A percentile compares a stretch with the other conserved stretches of the same genome.
Conservation (phyloP, 768 basidiomycete genomes). For the Baorangia bicolor region DNA sequence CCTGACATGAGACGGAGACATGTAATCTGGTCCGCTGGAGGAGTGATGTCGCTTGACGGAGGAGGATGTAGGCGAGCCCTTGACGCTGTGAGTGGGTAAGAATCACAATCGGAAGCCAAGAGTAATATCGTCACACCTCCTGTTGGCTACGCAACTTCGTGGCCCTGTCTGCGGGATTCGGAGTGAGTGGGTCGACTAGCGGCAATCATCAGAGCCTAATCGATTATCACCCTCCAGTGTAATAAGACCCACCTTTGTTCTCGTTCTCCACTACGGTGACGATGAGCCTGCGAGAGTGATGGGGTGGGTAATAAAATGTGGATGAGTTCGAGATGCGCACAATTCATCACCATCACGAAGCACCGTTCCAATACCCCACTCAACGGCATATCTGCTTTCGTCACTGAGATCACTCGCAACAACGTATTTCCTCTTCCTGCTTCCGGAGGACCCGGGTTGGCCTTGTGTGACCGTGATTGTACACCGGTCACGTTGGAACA, state of each 20-base stretch:
- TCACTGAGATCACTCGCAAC: constrained; percentile 95
- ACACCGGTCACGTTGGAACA: constrained; percentile 90
- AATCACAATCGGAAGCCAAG: constrained; percentile 4
- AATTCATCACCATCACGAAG: constrained; percentile 92
- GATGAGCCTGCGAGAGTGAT: constrained; percentile 51
- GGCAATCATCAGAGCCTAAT: constrained; percentile 4
- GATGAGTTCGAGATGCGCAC: constrained; percentile 33
- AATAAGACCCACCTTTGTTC: constrained; percentile 59
- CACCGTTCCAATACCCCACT: constrained; percentile 98
- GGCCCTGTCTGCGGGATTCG: constrained; percentile 71
- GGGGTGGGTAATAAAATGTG: background rate
- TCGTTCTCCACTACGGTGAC: constrained; percentile 94
- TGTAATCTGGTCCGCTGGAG: constrained; percentile 89
- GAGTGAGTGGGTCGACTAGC: constrained; percentile 65
- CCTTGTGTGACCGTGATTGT: constrained; percentile 90
- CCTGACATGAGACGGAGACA: constrained; percentile 87
- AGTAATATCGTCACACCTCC: constrained; percentile 54
- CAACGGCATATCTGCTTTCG: constrained; percentile 91
- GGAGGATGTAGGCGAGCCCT: constrained; percentile 82
- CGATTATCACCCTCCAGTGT: background rate
- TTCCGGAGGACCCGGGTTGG: constrained; percentile 60
- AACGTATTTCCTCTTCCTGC: constrained; percentile 68
- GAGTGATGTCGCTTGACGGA: constrained; percentile 84
- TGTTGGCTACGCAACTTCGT: constrained; percentile 86
- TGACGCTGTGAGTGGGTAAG: constrained; percentile 59